Evolutionary conservation across 345 rosid species (phyloP), one percentile per base, ranked within the genome.

Genomic region (Euphorbia tirucalli): DNA sequence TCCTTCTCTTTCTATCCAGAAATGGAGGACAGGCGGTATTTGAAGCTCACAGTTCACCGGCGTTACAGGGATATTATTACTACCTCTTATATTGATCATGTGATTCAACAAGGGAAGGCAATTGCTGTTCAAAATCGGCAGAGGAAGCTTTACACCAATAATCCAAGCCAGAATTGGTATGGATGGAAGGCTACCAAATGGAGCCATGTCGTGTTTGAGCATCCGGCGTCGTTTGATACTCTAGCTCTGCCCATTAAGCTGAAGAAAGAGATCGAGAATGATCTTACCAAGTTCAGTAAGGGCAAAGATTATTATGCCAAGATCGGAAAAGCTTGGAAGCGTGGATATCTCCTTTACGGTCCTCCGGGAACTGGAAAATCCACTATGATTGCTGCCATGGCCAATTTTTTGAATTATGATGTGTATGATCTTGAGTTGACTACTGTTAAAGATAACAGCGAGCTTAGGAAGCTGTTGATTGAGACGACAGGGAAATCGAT

Each of bases 321-420:
- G 14, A n/a, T 57, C 43, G 65, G 72, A 5, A 56, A 27, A 16
- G 25, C 72, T 9, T 69, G 72, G 72, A 69, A 69, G 52, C 22
- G 77, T 59, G 66, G 81, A 3, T 77, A 77, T 39, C 54, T 77
- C n/a, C 30, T 77, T 37, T 73, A 68, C 28, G 77, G 77, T 43
- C 77, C 77, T 25, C 74, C 81, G 1, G 77, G 81, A 19, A 73
- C 81, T 4, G 77, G 81, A 6, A 77, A 77, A 18, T 72, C 77
- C 3, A 73, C 77, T 31, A 56, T 77, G 81, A 63, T 77, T 46
- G 81, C 77, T 25, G 74, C 81, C 49, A 77, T 77, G 71, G 74
- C 77, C 19, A 77, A 77, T 43, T 65, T n/a, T n/a, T n/a, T n/a
- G n/a, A n/a, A n/a, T n/a, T n/a, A n/a, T n/a, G n/a, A n/a, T n/a